Evolutionary conservation across 2,329 filamentous ascomycete species (phyloP), one percentile per base, ranked within the genome.

Genomic region (Ramularia endophylla): DNA sequence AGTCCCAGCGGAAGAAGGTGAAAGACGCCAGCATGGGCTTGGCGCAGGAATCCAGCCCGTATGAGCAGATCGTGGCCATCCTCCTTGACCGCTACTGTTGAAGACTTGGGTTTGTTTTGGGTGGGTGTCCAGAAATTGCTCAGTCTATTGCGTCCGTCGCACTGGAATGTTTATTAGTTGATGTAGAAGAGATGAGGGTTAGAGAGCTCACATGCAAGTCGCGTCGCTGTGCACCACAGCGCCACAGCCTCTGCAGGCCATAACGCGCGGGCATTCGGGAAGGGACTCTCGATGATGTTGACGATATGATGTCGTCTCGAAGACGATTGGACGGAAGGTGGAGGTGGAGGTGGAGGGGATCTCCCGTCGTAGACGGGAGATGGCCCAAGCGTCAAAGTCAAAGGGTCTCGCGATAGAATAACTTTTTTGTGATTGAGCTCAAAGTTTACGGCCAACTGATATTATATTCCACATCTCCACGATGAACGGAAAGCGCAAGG

Each of bases 21-120:
- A 56, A 95, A 98, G 27, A 97, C 80, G 19, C 92, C 92, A 6
- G 89, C 80, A 60, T 95, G 85, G 15, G 87, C 82, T 80, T 88
- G 55, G 31, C 70, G 65, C 7, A 73, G 50, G 45, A 68, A 72
- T 30, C 70, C 70, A 22, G 63, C 67, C 28, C 66, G 59, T 17
- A 71, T 38, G 1, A 73, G 64, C 12, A 70, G 54, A 8, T 67
- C 61, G 43, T 71, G 65, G 27, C 67, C 65, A 57, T 60, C 54
- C 25, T 73, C 70, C 31, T 75, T 67, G 18, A 69, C 69, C 29
- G 71, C 69, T 44, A 69, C 67, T 30, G 68, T 65, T 5, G 80
- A 71, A 81, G 1, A 38, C 27, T 40, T 40, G 18, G 49, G 51
- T 9, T 44, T 46, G 9, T 42, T 42, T 36, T 58, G 51, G 5